Evolutionary conservation across 2,329 filamentous ascomycete species (phyloP).

Genomic region (Penicillium sp.): DNA sequence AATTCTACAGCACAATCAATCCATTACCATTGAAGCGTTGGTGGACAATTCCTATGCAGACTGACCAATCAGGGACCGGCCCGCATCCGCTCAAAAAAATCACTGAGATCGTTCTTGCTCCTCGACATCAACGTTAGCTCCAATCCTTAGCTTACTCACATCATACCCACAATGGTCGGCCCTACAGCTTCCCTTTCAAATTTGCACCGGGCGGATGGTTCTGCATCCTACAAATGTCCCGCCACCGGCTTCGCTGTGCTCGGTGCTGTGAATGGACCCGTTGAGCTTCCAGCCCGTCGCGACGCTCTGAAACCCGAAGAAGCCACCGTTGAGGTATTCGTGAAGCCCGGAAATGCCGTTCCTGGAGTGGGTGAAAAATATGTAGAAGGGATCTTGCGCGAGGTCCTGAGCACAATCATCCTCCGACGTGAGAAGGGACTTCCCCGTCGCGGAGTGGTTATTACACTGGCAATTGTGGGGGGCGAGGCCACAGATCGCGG

Average conservation of each 20-base stretch:
- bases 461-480: constrained; percentile 44
- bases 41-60: neutral
- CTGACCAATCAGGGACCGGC: constrained; percentile 18
- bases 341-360: constrained; percentile 81
- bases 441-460: constrained; percentile 42
- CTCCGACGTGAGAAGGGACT: constrained; percentile 44
- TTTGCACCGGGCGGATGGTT: constrained; percentile 41
- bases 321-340: constrained; percentile 83
- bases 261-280: constrained; percentile 85
- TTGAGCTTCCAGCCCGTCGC: constrained; percentile 77
- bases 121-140: neutral
- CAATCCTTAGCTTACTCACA: neutral
- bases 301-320: constrained; percentile 86
- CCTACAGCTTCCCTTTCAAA: constrained; percentile 36
- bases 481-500: constrained; percentile 37
- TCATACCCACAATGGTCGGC: constrained; percentile 31
- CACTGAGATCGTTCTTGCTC: neutral
- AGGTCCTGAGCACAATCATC: constrained; percentile 40
- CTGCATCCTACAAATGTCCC: constrained; percentile 43
- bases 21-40: neutral
- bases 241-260: constrained; percentile 72
- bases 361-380: constrained; percentile 82
- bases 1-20: neutral
- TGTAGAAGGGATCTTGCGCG: constrained; percentile 62
- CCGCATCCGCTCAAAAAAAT: constrained; percentile 15